Base-by-base conservation (phyloP, 2,329 filamentous ascomycete species). In the Magnaporthales sp. region DNA sequence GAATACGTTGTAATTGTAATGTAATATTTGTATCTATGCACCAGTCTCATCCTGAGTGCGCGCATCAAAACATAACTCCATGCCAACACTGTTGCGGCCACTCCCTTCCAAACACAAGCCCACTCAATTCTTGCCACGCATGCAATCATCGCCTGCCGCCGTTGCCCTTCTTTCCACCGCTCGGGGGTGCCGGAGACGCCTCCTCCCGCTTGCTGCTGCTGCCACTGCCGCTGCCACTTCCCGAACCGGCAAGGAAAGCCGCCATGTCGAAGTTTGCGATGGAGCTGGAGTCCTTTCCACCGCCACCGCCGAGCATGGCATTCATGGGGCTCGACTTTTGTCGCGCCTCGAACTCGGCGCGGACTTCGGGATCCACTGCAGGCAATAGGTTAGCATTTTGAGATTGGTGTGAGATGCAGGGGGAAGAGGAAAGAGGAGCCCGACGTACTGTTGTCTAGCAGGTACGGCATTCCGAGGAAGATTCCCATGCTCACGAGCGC, bases 301-400 rank as follows among this genome's bases (percentile, higher is more conserved):
- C 74, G 32, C 70, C 70, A 9, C 78, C 81, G 60, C 79, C 76
- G 66, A 87, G 80, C 72, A 87, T 72, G 74, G 85, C 82, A 69
- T 83, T 84, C 71, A 93, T 81, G 1, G 90, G 87, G 70, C 87
- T 89, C 69, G 86, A 86, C 79, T 93, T 92, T 77, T 95, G 92
- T 74, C 92, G 89, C 73, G 92, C 91, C 76, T 97, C 93, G 75
- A 95, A 97, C 76, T 98, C 95, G 72, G 91, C 92, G 73, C 89
- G 89, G 80, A 92, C 91, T 78, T 99, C 95, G n/a, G 92, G 92
- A 76, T 98, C 95, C 93, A 99, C 93, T 97, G 73, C 62, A n/a
- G 30, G 29, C n/a, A 51, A 6, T 9, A 0, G 24, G 38, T 24
- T 8, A n/a, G 22, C 6, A 4, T 56, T 24, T 8, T 56, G n/a